phyloP scores from a whole-genome alignment of 164 flowering plant species.

The Magnolia kwangsiensis region DNA sequence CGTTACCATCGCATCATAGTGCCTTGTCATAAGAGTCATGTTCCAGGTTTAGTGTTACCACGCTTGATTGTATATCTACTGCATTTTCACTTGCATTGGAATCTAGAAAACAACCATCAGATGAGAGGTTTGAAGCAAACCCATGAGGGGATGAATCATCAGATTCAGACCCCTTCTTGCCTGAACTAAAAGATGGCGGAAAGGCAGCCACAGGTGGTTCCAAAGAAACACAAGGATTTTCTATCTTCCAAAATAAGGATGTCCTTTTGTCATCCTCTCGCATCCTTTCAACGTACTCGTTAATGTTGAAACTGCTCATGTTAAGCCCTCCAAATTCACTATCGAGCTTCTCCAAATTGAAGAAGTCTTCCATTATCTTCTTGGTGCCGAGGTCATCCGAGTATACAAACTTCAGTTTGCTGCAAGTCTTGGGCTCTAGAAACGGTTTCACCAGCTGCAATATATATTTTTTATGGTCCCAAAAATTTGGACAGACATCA shows the following conservation, averaged over 20 bases:
- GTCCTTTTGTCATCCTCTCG: constrained; percentile 72
- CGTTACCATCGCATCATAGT: background rate
- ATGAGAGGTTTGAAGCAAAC: background rate
- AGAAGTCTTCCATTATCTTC: constrained; percentile 72
- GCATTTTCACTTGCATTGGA: background rate
- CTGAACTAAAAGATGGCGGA: constrained; percentile 13
- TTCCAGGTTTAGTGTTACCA: constrained; percentile 7
- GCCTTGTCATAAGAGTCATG: constrained; percentile 2
- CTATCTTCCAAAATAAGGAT: constrained; percentile 45
- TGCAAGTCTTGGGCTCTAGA: constrained; percentile 77
- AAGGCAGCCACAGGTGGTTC: constrained; percentile 15
- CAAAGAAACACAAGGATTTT: constrained; percentile 11
- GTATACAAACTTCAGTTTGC: constrained; percentile 85
- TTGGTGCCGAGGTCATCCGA: constrained; percentile 51
- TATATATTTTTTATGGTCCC: background rate
- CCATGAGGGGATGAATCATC: constrained; percentile 17
- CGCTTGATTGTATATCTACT: background rate
- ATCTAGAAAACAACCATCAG: background rate
- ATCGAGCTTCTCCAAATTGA: constrained; percentile 78
- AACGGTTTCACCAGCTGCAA: constrained; percentile 85
- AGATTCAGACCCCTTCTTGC: constrained; percentile 33
- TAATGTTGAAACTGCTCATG: constrained; percentile 48
- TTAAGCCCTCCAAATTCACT: constrained; percentile 76
- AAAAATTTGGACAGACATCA: background rate
- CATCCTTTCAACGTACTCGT: constrained; percentile 74